phyloP scores from a whole-genome alignment of 2,329 filamentous ascomycete species.

The Aureobasidium pullulans region DNA sequence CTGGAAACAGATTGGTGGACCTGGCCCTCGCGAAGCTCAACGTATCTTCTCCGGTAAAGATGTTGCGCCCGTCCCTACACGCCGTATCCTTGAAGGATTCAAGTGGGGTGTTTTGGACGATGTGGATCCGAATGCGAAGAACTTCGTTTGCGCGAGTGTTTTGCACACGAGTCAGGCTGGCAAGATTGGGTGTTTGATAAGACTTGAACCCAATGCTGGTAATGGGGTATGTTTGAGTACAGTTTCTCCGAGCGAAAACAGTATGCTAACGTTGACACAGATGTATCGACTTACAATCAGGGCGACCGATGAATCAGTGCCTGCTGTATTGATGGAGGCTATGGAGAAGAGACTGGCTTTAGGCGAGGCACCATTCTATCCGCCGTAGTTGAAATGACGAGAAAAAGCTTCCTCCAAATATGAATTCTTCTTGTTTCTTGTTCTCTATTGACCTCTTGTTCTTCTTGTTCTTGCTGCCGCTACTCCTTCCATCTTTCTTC shows the following conservation, averaged over 20 bases:
- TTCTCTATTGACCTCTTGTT: too few species aligned
- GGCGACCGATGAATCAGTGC: conserved; percentile 86
- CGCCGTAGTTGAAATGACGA: not conserved
- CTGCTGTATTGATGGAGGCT: conserved; percentile 67
- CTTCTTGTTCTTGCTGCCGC: too few species aligned
- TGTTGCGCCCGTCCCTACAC: conserved; percentile 64
- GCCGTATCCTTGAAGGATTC: conserved; percentile 71
- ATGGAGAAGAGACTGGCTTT: conserved; percentile 72
- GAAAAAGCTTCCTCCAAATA: too few species aligned
- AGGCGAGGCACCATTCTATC: conserved; percentile 12
- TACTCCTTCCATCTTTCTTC: too few species aligned
- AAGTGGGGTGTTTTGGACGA: conserved; percentile 78
- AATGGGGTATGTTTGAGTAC: conserved; percentile 63
- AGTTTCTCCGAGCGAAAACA: not conserved
- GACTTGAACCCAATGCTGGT: conserved; percentile 88
- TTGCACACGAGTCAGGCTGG: conserved; percentile 69
- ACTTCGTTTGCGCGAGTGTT: conserved; percentile 86
- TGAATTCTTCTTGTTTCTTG: too few species aligned
- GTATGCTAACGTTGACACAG: conserved; percentile 39
- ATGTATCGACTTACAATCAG: conserved; percentile 93
- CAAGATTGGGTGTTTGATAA: conserved; percentile 88
- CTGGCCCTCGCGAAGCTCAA: conserved; percentile 72
- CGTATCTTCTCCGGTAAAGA: conserved; percentile 66
- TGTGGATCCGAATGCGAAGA: conserved; percentile 88
- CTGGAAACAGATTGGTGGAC: conserved; percentile 95